A percentile compares a stretch with the other conserved stretches of the same genome.
These are phyloP conservation scores for Camillea tinctor DNA, from an alignment of 2,329 filamentous ascomycete genomes.

Conservation along the genomic window DNA sequence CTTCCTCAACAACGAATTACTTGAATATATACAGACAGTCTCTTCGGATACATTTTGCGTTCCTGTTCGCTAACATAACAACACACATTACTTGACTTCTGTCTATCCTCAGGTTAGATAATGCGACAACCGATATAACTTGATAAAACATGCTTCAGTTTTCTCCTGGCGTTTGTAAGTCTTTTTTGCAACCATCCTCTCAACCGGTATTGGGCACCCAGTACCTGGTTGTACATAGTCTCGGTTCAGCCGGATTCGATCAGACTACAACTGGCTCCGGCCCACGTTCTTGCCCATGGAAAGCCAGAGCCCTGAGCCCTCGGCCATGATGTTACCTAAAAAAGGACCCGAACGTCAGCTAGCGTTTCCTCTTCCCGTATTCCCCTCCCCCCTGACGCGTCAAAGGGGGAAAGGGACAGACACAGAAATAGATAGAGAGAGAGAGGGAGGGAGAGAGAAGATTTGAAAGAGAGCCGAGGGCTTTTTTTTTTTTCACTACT, in stretches of 20 bases:
- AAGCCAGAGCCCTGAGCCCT: conserved; percentile 21
- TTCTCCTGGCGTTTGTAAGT: not conserved
- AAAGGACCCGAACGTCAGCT: not conserved
- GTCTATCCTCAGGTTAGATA: too few species aligned
- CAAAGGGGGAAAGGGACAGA: not conserved
- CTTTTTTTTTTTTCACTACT: not conserved
- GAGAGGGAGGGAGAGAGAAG: not conserved
- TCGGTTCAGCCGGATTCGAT: not conserved
- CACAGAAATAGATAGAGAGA: not conserved
- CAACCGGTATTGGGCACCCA: too few species aligned
- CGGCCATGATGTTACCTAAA: conserved; percentile 22
- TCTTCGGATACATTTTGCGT: not conserved
- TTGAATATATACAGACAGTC: not conserved
- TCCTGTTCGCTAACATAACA: too few species aligned
- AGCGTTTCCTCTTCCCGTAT: not conserved
- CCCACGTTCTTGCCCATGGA: conserved; percentile 14
- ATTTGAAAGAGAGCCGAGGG: too few species aligned
- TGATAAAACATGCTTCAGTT: not conserved
- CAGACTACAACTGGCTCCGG: conserved; percentile 20
- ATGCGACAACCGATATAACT: too few species aligned
- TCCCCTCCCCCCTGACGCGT: not conserved
- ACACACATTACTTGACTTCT: not conserved
- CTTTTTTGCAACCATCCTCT: too few species aligned
- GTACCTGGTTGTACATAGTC: not conserved
- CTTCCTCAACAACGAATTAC: not conserved